Percentiles rank a stretch among this genome's conserved stretches.
Conservation (phyloP, 1,284 basidiomycete species). For the Cutaneotrichosporon sp. region DNA sequence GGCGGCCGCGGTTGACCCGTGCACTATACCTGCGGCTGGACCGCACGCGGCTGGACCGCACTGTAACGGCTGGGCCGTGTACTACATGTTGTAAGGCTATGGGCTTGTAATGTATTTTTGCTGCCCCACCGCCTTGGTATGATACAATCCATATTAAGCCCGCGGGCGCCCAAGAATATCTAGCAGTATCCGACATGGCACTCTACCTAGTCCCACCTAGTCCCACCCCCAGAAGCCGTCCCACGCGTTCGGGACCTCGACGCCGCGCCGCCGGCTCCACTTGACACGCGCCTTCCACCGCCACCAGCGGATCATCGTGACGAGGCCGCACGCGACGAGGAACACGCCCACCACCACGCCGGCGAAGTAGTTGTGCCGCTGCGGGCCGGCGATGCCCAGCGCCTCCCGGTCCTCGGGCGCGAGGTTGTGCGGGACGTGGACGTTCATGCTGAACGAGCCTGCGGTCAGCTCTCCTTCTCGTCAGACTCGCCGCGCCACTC, state of each 20-base stretch:
- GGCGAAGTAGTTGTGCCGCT: constrained; percentile 45
- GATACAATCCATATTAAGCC: too few species aligned
- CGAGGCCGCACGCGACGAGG: constrained; percentile 42
- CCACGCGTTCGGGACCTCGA: constrained; percentile 38
- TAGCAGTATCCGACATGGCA: too few species aligned
- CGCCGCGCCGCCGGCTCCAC: constrained; percentile 32
- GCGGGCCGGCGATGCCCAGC: not conserved
- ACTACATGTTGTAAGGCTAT: too few species aligned
- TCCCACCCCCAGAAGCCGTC: constrained; percentile 49
- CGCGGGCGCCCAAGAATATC: too few species aligned
- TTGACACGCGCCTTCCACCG: constrained; percentile 43
- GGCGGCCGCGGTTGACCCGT: too few species aligned
- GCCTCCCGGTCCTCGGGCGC: constrained; percentile 30
- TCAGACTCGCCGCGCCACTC: too few species aligned
- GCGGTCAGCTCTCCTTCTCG: constrained; percentile 32
- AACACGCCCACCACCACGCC: constrained; percentile 42
- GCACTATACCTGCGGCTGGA: too few species aligned
- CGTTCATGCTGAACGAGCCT: constrained; percentile 69
- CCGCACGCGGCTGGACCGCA: too few species aligned
- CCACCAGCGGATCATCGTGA: constrained; percentile 50
- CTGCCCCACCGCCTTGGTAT: too few species aligned
- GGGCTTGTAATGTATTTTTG: too few species aligned
- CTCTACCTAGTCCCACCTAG: too few species aligned
- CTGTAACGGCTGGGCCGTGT: too few species aligned
- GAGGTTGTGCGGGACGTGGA: constrained; percentile 55